Evolutionary conservation across 1,139 yeast species (phyloP), one percentile per base, ranked within the genome.

Genomic region (Ashbya aceris): DNA sequence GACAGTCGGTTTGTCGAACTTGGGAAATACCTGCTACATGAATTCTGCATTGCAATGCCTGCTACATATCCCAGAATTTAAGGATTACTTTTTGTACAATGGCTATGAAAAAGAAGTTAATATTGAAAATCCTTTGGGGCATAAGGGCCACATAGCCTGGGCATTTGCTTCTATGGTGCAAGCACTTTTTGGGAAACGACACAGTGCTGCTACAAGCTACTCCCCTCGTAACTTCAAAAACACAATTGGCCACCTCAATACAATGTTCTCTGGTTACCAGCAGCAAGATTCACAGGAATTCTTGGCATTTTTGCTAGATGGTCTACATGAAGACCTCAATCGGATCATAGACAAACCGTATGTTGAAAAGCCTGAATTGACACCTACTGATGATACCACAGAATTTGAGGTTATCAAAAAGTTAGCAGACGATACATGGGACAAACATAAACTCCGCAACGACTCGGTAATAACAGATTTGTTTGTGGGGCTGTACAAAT

Each of bases 241-340:
- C 30, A 79, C 85, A 0, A 73, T 91, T 35, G 97, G 97, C 0
- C 74, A 79, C 45, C 83, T 74, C 56, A 83, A 87, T 35, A 74
- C 82, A 1, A 76, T 85, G 76, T 91, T 91, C 66, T 74, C 86
- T 0, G 96, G 95, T 0, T 87, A 83, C 55, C 77, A 76, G 52
- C 98, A 91, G 61, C 98, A 91, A 58, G 98, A 91, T 60, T 85
- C 97, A 1, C 98, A 91, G 61, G 98, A 91, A 60, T 83, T 91
- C 55, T 68, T 91, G 43, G 89, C 96, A 33, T 91, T 86, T 72
- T 64, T 91, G 33, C 68, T 91, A 35, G 98, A 91, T 64, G 93
- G 95, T 6, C 69, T 91, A 36, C 98, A 91, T 56, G 98, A 91
- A 60, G 98, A 91, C 62, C 70, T 91, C 52, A 91, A 91, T 56